These are phyloP conservation scores for Acer negundo DNA, from an alignment of 345 rosid species.

Conservation along the genomic window DNA sequence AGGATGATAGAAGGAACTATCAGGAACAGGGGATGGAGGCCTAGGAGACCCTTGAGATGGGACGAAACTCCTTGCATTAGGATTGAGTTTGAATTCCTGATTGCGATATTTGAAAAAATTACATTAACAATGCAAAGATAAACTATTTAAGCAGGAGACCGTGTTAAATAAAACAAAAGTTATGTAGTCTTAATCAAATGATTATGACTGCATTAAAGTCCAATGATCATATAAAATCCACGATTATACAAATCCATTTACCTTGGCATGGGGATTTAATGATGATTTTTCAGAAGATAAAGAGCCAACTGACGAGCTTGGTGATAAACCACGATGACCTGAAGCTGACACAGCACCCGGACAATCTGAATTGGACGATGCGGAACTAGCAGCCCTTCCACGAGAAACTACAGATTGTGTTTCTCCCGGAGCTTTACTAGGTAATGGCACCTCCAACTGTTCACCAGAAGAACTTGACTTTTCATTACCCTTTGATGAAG, in stretches of 20 bases:
- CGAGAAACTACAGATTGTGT: constrained; percentile 39
- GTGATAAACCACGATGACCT: constrained; percentile 61
- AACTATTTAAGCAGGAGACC: not conserved
- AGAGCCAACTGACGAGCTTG: constrained; percentile 84
- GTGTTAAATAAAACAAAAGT: not conserved
- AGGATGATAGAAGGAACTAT: constrained; percentile 66
- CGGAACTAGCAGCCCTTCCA: constrained; percentile 59
- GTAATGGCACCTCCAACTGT: constrained; percentile 36
- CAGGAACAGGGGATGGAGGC: constrained; percentile 67
- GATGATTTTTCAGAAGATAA: constrained; percentile 76
- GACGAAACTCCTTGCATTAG: constrained; percentile 84
- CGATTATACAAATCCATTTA: constrained; percentile 24
- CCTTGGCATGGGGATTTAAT: constrained; percentile 89
- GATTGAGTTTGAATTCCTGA: constrained; percentile 95
- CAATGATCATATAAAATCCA: not conserved
- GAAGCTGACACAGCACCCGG: constrained; percentile 42
- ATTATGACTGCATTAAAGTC: not conserved
- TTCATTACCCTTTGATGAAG: constrained; percentile 41
- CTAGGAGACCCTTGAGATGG: constrained; percentile 57
- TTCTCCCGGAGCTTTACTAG: constrained; percentile 44
- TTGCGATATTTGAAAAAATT: constrained; percentile 13
- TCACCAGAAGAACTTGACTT: constrained; percentile 45
- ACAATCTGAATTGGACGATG: constrained; percentile 61
- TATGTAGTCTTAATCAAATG: not conserved
- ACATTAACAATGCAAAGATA: not conserved